Percentiles rank a stretch among this genome's conserved stretches.
Conservation (phyloP, 106 monocot genomes). For the Alisma plantagoaquatica region DNA sequence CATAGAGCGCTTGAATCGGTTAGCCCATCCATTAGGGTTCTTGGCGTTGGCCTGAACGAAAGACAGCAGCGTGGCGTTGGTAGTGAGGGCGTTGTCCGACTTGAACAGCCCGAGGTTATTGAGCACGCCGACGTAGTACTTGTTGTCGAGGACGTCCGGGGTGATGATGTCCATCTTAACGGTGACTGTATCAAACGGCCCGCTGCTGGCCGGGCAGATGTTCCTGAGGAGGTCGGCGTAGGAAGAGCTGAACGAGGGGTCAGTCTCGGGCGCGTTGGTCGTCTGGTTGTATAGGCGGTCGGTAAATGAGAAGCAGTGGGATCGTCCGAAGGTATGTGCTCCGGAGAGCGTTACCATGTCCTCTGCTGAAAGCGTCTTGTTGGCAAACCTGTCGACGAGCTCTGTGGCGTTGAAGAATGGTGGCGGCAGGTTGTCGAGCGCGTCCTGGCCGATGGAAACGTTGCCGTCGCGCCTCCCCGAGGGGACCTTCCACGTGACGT, state of each 20-base stretch:
- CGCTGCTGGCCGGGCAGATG: conserved; percentile 27
- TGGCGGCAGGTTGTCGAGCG: not conserved
- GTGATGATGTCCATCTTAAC: conserved; percentile 31
- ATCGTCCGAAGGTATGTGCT: conserved; percentile 5
- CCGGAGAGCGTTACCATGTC: conserved; percentile 21
- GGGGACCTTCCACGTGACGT: conserved; percentile 7
- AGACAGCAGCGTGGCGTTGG: not conserved
- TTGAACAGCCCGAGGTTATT: conserved; percentile 36
- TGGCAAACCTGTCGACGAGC: not conserved
- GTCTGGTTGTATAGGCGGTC: conserved; percentile 1
- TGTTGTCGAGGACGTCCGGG: conserved; percentile 30
- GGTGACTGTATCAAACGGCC: not conserved
- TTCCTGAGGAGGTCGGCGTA: conserved; percentile 22
- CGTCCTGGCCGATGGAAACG: not conserved
- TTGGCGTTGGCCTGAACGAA: conserved; percentile 19
- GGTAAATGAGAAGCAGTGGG: conserved; percentile 4
- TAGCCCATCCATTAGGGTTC: not conserved
- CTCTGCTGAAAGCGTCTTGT: conserved; percentile 1
- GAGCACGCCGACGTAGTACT: conserved; percentile 24
- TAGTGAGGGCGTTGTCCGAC: conserved; percentile 33
- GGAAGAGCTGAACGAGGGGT: conserved; percentile 26
- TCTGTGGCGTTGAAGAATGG: not conserved
- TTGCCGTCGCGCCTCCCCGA: conserved; percentile 13
- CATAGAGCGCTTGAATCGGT: conserved; percentile 29
- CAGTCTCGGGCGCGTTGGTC: too few species aligned